Evolutionary conservation across 2,329 filamentous ascomycete species (phyloP), one percentile per base, ranked within the genome.

Genomic region (Spiromastix sp.): DNA sequence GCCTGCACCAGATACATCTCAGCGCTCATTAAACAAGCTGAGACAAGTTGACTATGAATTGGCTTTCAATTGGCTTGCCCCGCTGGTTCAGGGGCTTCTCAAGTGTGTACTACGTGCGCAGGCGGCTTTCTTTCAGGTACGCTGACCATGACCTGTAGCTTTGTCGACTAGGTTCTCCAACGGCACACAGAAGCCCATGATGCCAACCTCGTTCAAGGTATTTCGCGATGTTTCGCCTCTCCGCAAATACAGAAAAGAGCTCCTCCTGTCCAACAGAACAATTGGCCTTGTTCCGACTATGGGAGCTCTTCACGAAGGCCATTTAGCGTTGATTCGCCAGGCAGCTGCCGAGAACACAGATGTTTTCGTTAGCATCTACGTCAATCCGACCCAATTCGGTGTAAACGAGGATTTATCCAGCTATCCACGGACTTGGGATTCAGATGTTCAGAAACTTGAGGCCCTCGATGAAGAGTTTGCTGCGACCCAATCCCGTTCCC

Each of bases 351-450:
- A 93, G 50, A 91, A 86, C 62, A 81, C 83, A 45, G 74, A 86
- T 48, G 83, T 96, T 38, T 79, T 95, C 42, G 83, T 98, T 37
- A 86, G 81, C 54, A 80, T 96, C 48, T 98, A 89, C 59, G 83
- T 98, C 52, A 98, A 98, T 59, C 91, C 91, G 3, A 91, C 91
- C 1, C 91, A 98, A 60, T 98, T 98, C 55, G 89, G 89, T 20
- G 67, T 85, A 15, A 74, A 78, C 38, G 91, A 98, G 60, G 91
- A 98, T 55, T 69, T 98, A 13, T 74, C 74, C 28, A 85, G 79
- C 43, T 98, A 98, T 57, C 91, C 91, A 0, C 79, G 84, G 38
- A 95, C 87, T 2, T 94, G 87, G 85, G 78, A 81, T 10, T 60
- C 71, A 26, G 91, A 98, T 57, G 65, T 82, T 34, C 65, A 67